These are phyloP conservation scores for Taiwanofungus camphoratus DNA, from an alignment of 1,284 basidiomycete species.

Conservation along the genomic window DNA sequence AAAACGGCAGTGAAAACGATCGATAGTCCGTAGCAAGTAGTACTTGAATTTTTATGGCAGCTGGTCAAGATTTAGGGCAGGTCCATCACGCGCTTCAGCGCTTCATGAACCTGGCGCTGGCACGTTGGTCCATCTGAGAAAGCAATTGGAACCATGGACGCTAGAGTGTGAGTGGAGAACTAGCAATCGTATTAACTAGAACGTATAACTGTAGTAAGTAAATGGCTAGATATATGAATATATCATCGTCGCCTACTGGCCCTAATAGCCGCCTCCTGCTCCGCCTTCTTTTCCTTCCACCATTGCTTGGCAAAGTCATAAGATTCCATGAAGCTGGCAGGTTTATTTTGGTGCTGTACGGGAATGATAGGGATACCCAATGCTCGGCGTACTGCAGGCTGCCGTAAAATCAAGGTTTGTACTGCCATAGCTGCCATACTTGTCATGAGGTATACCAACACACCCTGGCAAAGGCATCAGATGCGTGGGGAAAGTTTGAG, in stretches of 20 bases:
- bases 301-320: constrained; percentile 24
- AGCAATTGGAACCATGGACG: background rate
- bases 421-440: constrained; percentile 36
- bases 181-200: constrained; percentile 4
- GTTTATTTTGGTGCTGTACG: constrained; percentile 13
- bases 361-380: constrained; percentile 45
- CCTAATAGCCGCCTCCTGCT: constrained; percentile 17
- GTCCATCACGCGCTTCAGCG: background rate
- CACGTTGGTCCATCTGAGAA: background rate
- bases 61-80: constrained; percentile 12
- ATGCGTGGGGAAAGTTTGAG: constrained; percentile 11
- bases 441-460: constrained; percentile 57
- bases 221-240: background rate
- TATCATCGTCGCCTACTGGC: constrained; percentile 3
- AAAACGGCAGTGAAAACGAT: constrained; percentile 22
- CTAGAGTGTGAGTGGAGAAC: constrained; percentile 2
- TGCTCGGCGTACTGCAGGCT: constrained; percentile 38
- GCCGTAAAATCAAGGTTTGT: constrained; percentile 46
- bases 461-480: constrained; percentile 36
- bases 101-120: background rate
- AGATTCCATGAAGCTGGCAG: constrained; percentile 28
- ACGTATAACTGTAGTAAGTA: constrained; percentile 1
- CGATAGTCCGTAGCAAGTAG: constrained; percentile 1
- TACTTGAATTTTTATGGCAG: constrained; percentile 1
- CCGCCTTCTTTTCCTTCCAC: constrained; percentile 20